Evolutionary conservation across 768 basidiomycete species (phyloP).

Genomic region (Ephemerocybe angulata): DNA sequence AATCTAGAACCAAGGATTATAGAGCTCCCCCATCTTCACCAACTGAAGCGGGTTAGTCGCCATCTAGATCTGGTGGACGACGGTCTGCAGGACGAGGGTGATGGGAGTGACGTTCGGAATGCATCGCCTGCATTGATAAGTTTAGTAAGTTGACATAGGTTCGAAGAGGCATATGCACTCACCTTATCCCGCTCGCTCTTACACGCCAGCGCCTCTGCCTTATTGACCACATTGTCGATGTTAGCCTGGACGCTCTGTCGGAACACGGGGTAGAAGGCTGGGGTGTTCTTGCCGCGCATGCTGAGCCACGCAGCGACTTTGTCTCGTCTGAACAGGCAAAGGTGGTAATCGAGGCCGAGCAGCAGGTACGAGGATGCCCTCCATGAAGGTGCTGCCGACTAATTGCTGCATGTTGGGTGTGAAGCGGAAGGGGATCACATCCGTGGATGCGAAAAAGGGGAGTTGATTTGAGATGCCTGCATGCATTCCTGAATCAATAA

Average conservation of each 20-base stretch:
- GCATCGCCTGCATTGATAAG: constrained; percentile 28
- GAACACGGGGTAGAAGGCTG: constrained; percentile 51
- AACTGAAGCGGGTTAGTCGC: constrained; percentile 86
- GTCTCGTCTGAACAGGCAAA: constrained; percentile 89
- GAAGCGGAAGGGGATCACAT: constrained; percentile 93
- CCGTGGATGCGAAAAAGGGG: constrained; percentile 71
- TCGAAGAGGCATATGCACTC: constrained; percentile 9
- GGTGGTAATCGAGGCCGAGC: constrained; percentile 90
- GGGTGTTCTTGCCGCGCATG: constrained; percentile 54
- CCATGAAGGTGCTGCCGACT: constrained; percentile 82
- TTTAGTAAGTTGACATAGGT: neutral
- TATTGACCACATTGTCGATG: constrained; percentile 69
- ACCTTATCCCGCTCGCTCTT: constrained; percentile 85
- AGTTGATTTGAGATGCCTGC: constrained; percentile 40
- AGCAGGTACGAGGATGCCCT: constrained; percentile 82
- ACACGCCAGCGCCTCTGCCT: constrained; percentile 81
- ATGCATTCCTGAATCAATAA: constrained; percentile 2
- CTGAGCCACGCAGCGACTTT: constrained; percentile 80
- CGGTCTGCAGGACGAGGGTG: constrained; percentile 73
- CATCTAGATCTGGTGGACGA: constrained; percentile 76
- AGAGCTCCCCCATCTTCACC: constrained; percentile 81
- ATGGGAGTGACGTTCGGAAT: constrained; percentile 28
- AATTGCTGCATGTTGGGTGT: constrained; percentile 96
- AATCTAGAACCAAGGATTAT: constrained; percentile 78
- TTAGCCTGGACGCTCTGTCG: constrained; percentile 51